Base-by-base conservation (phyloP, 148 eudicot species). In the Diospyros kaki region DNA sequence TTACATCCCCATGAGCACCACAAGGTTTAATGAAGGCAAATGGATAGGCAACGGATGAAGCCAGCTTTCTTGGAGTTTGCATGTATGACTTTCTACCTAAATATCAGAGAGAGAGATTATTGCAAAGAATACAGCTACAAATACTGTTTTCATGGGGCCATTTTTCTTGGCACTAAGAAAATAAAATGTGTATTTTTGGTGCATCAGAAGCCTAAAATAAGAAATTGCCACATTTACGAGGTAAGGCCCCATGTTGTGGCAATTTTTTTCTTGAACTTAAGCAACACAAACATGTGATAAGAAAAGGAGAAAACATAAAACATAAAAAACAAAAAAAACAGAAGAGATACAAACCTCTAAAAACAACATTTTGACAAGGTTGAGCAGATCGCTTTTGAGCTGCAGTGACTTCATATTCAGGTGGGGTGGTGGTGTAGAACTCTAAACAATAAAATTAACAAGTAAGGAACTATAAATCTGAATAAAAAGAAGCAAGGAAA, bases 11-110 rank as follows among this genome's bases (percentile, higher is more conserved):
- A 45, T 76, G 81, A n/a, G 76, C 87, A 39, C 83, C 93, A 17
- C 89, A 87, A 8, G 98, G 98, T 82, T 95, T 95, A 13, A 95
- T 81, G 68, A 90, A 86, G 54, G 91, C 82, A 77, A 95, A 95
- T 58, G 98, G 98, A 81, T 87, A 91, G 13, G 87, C 91, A 18
- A 95, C 88, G 0, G 98, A 84, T 43, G 97, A 83, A 18, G 94
- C 83, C 52, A 76, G 70, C 80, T 86, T 91, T 43, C 93, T 61
- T 51, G 97, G 93, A 7, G 93, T 76, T 53, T 74, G 80, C 86
- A 90, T 89, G 83, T 78, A 90, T 1, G 98, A 85, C 73, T 89
- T 93, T 81, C 81, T 81, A 73, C 98, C 97, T 93, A 81, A 44
- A 42, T 72, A 76, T 51, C 68, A 71, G 28, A 73, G 65, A 7